Evolutionary conservation across 306 rosid genomes (phyloP).

Genomic region (Medicago arabica): DNA sequence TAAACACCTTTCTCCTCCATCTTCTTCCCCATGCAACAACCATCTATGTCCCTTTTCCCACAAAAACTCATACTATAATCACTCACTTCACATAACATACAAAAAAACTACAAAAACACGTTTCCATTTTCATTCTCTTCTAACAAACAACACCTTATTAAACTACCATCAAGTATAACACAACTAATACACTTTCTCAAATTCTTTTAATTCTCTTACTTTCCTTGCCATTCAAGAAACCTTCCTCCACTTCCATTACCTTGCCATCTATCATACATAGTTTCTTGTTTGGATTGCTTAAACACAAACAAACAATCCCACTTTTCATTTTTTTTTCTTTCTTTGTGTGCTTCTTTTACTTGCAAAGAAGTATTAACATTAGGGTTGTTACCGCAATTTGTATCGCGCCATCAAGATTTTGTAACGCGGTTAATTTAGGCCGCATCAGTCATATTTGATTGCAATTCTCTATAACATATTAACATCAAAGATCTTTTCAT

Average conservation of each 20-base stretch:
- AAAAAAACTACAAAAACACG: background rate
- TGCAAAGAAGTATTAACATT: background rate
- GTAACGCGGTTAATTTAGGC: too few relatives aligned
- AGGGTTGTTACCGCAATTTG: background rate
- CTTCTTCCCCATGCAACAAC: conserved; percentile 15
- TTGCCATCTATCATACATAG: too few relatives aligned
- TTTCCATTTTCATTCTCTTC: background rate
- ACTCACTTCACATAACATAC: background rate
- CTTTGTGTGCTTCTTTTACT: background rate
- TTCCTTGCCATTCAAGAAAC: conserved; percentile 43
- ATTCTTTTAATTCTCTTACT: conserved; percentile 6
- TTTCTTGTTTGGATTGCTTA: too few relatives aligned
- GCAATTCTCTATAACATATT: too few relatives aligned
- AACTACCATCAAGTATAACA: background rate
- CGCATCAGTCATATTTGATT: too few relatives aligned
- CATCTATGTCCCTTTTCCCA: background rate
- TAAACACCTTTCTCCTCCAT: conserved; percentile 11
- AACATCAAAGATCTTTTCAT: too few relatives aligned
- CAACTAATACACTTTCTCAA: background rate
- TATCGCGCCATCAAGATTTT: background rate
- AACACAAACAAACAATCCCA: background rate
- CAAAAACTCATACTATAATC: background rate
- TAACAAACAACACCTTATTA: conserved; percentile 1
- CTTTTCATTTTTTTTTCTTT: background rate
- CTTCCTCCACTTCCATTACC: background rate